Evolutionary conservation across 345 rosid species (phyloP), one percentile per base, ranked within the genome.

Genomic region (Arabidopsis arenosa): DNA sequence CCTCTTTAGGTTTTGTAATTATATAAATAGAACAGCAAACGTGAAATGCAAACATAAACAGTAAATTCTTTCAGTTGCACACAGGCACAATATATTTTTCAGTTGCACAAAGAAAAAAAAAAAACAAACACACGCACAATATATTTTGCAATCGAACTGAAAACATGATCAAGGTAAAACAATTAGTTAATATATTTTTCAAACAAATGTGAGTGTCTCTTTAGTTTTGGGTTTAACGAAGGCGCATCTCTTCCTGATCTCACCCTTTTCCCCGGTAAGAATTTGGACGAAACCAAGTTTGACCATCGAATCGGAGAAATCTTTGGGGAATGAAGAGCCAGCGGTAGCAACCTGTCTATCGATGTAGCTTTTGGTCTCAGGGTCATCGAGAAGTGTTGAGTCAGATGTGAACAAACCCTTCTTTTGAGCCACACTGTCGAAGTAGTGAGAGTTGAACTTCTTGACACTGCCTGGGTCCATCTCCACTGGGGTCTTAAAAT

Each of bases 401-500:
- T 90, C 96, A 14, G 92, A 88, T 23, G 33, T 75, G 60, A 90
- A 88, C 0, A 88, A 30, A 3, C 91, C 96, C 63, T 83, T 83
- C 70, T 83, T 84, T 49, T 82, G 73, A 23, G 83, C 56, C 30
- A 89, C 86, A 3, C 62, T 47, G 0, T 64, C 63, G 79, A 64
- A 89, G 82, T 86, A 89, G 70, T 75, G 76, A 14, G 75, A 63
- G 51, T 89, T 88, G 33, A 89, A 87, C 4, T 47, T 80, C 56
- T 45, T 76, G 83, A 72, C 84, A 81, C 88, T 89, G 7, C 87
- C 89, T 3, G 95, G 95, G 60, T 87, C 95, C 95, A 89, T 87
- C 18, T 80, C 86, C 3, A 78, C 63, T 5, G 54, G 5, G 4
- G 86, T 70, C 5, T 6, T 83, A 35, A 35, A 48, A 52, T 82